These are phyloP conservation scores for barley (Hordeum vulgare) DNA, from an alignment of 176 grass and related monocot species.

Conservation along the genomic window MorexV3_pseudomolecules_assembly NC_058519.1:457987125-457987624, in stretches of 20 bases:
- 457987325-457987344: slow-evolving; percentile 76
- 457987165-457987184: background rate
- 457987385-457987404: slow-evolving; percentile 32
- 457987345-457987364: slow-evolving; percentile 46
- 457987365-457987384: background rate
- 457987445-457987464: slow-evolving; percentile 5
- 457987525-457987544: slow-evolving; percentile 16
- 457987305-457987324: slow-evolving; percentile 18
- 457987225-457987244: background rate
- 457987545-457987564: slow-evolving; percentile 44
- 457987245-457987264: background rate
- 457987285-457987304: background rate
- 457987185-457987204: background rate
- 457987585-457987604: slow-evolving; percentile 72
- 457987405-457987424: background rate
- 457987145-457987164: background rate
- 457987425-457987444: slow-evolving; percentile 39
- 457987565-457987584: slow-evolving; percentile 87
- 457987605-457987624: slow-evolving; percentile 86
- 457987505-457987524: slow-evolving; percentile 26
- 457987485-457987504: slow-evolving; percentile 33
- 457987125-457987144: background rate
- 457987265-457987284: background rate
- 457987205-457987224: background rate
- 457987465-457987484: slow-evolving; percentile 21